These are phyloP conservation scores for Salisapilia sapeloensis DNA, from an alignment of 352 stramenopile genomes.

Conservation along the genomic window DNA sequence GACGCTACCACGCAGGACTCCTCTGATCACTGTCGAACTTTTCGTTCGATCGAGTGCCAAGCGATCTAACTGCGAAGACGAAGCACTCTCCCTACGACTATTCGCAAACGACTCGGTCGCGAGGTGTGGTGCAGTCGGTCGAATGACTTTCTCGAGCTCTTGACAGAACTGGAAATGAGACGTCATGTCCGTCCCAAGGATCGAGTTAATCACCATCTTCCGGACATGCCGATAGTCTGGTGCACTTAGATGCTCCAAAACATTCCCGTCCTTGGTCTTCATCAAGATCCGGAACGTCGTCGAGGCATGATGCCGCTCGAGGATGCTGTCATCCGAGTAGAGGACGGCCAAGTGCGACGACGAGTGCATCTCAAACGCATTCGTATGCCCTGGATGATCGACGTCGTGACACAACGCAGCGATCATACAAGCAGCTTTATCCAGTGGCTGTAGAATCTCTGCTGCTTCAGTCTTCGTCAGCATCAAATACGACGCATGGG, in stretches of 20 bases:
- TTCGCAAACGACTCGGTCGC: conserved; percentile 14
- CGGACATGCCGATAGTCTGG: conserved; percentile 63
- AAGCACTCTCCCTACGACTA: no score
- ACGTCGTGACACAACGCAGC: conserved; percentile 83
- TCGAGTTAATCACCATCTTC: conserved; percentile 78
- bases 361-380: conserved; percentile 77
- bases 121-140: conserved; percentile 31
- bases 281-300: conserved; percentile 75
- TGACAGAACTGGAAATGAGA: conserved; percentile 80
- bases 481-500: conserved; percentile 74
- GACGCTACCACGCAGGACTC: no score
- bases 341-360: conserved; percentile 61
- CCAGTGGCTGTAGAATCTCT: conserved; percentile 60
- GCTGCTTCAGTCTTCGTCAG: conserved; percentile 49
- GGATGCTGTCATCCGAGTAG: conserved; percentile 80
- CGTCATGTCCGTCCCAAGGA: conserved; percentile 84
- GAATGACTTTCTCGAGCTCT: conserved; percentile 47
- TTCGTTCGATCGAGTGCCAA: no score
- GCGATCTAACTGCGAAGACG: no score
- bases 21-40: no score
- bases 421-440: conserved; percentile 72
- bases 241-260: conserved; percentile 56
- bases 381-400: conserved; percentile 82
- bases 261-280: conserved; percentile 76
- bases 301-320: conserved; percentile 80